phyloP scores from a whole-genome alignment of 2,329 filamentous ascomycete species.

The Epichloe typhina region DNA sequence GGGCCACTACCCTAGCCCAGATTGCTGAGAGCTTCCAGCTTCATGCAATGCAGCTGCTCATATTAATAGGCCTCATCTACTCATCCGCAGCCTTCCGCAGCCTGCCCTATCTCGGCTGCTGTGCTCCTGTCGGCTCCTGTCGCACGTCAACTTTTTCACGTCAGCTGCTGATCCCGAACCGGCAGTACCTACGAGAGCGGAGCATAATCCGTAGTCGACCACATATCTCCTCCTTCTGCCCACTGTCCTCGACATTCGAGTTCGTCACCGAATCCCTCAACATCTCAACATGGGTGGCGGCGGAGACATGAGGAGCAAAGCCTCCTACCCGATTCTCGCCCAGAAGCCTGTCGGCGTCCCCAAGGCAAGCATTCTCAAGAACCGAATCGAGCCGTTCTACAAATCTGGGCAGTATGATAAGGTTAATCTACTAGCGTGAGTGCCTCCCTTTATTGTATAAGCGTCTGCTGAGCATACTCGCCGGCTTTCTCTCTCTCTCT shows the following conservation, averaged over 20 bases:
- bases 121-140: not conserved
- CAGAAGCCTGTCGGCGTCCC: slow-evolving; percentile 55
- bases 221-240: slow-evolving; percentile 12
- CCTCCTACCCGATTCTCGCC: slow-evolving; percentile 39
- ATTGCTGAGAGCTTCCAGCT: no score
- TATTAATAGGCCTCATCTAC: not conserved
- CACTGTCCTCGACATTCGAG: slow-evolving; percentile 13
- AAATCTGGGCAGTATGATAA: slow-evolving; percentile 63
- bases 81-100: not conserved
- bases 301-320: slow-evolving; percentile 28
- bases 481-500: not conserved
- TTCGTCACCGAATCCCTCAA: slow-evolving; percentile 7
- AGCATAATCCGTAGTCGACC: slow-evolving; percentile 3
- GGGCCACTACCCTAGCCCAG: no score
- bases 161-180: slow-evolving; percentile 12
- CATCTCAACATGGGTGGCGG: slow-evolving; percentile 36
- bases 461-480: not conserved
- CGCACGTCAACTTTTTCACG: slow-evolving; percentile 3
- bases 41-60: no score
- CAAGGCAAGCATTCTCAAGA: slow-evolving; percentile 74
- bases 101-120: not conserved
- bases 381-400: slow-evolving; percentile 72
- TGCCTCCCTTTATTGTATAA: slow-evolving; percentile 3
- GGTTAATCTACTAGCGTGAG: slow-evolving; percentile 60
- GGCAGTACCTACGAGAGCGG: slow-evolving; percentile 10